phyloP scores from a whole-genome alignment of 257 asterid species.

The Plectranthus barbatus region DNA sequence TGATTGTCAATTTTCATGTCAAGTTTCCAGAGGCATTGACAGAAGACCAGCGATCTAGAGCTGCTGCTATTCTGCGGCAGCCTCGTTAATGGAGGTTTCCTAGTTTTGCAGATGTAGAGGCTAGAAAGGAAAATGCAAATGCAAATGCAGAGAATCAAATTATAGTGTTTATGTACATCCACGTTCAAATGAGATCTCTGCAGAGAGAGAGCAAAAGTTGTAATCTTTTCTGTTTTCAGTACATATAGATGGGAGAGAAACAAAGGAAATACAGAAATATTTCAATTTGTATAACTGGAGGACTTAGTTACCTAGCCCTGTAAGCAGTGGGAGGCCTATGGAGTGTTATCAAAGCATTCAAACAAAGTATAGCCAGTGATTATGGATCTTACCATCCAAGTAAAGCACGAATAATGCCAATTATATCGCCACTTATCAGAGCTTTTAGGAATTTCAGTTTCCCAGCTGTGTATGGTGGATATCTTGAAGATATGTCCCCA shows the following conservation, averaged over 20 bases:
- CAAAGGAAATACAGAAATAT: slow-evolving; percentile 2
- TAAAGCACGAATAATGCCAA: slow-evolving; percentile 53
- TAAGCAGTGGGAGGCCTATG: neutral
- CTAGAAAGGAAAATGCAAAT: neutral
- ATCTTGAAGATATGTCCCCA: slow-evolving; percentile 71
- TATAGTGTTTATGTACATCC: neutral
- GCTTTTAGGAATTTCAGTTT: slow-evolving; percentile 60
- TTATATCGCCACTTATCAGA: slow-evolving; percentile 43
- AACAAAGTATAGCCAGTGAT: neutral
- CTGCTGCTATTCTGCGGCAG: slow-evolving; percentile 34
- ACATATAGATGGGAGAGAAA: neutral
- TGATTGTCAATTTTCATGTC: slow-evolving; percentile 42
- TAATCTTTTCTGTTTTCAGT: neutral
- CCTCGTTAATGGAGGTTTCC: slow-evolving; percentile 15
- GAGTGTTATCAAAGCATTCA: neutral
- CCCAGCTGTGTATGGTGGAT: slow-evolving; percentile 68
- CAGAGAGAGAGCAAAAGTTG: slow-evolving; percentile 1
- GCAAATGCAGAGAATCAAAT: neutral
- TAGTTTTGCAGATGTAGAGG: too few relatives aligned
- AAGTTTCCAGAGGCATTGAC: slow-evolving; percentile 55
- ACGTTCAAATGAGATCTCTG: neutral
- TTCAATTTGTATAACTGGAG: neutral
- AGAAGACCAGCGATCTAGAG: slow-evolving; percentile 37
- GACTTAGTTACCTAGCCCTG: too few relatives aligned
- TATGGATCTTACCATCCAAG: slow-evolving; percentile 46